phyloP scores from a whole-genome alignment of 1,284 basidiomycete genomes.

The Sanghuangporus sanghuang region DNA sequence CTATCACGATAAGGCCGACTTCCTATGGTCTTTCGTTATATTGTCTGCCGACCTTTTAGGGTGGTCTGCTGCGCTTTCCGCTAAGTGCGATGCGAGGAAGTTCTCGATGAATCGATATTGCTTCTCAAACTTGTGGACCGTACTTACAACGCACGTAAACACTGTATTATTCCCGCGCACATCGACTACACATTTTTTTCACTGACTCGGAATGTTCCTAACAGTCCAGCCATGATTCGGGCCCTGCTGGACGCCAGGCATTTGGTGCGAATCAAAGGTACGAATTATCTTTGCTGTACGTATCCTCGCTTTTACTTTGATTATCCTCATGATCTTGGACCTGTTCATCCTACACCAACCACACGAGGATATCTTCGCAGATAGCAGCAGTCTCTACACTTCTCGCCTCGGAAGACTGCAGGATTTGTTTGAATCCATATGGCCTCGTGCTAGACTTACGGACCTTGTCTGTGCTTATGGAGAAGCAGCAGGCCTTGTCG shows the following conservation, averaged over 20 bases:
- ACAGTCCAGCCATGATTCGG: neutral
- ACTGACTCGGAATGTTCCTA: neutral
- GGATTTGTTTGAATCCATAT: slow-evolving; percentile 21
- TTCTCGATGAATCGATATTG: slow-evolving; percentile 26
- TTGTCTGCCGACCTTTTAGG: too few species aligned
- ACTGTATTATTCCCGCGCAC: slow-evolving; percentile 26
- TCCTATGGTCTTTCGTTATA: neutral
- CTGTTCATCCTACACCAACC: slow-evolving; percentile 20
- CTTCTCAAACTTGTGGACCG: slow-evolving; percentile 23
- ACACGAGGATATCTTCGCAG: slow-evolving; percentile 21
- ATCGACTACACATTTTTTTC: slow-evolving; percentile 11
- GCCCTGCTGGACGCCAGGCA: neutral
- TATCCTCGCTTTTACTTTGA: neutral
- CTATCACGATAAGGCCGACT: slow-evolving; percentile 23
- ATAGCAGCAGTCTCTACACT: slow-evolving; percentile 20
- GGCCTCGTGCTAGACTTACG: slow-evolving; percentile 16
- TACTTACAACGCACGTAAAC: slow-evolving; percentile 19
- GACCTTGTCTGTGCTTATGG: slow-evolving; percentile 15
- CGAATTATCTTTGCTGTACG: neutral
- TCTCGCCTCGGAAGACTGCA: slow-evolving; percentile 18
- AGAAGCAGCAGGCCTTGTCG: slow-evolving; percentile 10
- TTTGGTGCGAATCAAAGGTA: slow-evolving; percentile 20
- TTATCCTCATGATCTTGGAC: slow-evolving; percentile 13
- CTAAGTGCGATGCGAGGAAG: slow-evolving; percentile 10
- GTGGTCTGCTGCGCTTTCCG: too few species aligned